These are phyloP conservation scores for Blumeria hordei DNA, from an alignment of 2,329 filamentous ascomycete genomes.

Conservation along the genomic window DNA sequence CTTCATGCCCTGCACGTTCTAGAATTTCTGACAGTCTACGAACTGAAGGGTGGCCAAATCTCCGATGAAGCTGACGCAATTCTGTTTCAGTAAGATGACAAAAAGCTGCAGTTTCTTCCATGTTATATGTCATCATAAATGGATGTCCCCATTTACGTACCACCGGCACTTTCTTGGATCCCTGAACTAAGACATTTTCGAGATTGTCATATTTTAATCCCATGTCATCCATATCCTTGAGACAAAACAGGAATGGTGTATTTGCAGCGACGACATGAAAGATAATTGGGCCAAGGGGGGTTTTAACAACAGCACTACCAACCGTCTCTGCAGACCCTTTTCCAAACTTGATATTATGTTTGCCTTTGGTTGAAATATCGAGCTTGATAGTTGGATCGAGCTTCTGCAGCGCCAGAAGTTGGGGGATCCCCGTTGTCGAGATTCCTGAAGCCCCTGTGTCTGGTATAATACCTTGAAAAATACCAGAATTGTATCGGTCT, in stretches of 20 bases:
- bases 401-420: not conserved
- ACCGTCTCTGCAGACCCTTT: not conserved
- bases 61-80: not conserved
- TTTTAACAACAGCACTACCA: not conserved
- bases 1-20: not conserved
- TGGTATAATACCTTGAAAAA: not conserved
- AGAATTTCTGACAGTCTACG: not conserved
- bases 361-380: not conserved
- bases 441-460: not conserved
- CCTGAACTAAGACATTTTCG: not conserved
- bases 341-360: not conserved
- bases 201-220: slow-evolving; percentile 1
- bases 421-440: not conserved
- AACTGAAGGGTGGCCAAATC: not conserved
- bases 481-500: not conserved
- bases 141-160: slow-evolving; percentile 1
- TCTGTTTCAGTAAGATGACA: not conserved
- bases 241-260: slow-evolving; percentile 1
- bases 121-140: too few species aligned
- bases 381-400: not conserved
- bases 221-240: slow-evolving; percentile 2
- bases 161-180: slow-evolving; percentile 1
- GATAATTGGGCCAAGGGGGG: not conserved
- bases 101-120: not conserved
- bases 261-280: slow-evolving; percentile 1